Evolutionary conservation across 306 rosid genomes (phyloP).

Genomic region (Rubus idaeus): DNA sequence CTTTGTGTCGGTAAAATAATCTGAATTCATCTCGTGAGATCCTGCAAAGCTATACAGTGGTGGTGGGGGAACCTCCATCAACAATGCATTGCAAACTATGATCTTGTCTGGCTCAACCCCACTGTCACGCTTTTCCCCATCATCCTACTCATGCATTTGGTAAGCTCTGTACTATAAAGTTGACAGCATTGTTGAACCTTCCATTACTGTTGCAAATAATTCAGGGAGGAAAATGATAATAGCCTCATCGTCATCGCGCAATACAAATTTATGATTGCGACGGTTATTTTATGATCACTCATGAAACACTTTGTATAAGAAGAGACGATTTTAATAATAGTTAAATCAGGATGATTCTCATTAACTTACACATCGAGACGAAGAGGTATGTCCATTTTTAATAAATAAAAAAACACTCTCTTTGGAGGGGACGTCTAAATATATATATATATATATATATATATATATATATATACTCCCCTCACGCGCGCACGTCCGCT

Average conservation of each 20-base stretch:
- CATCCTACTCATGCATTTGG: background rate
- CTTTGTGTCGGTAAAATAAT: background rate
- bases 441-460: no score
- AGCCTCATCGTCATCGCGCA: background rate
- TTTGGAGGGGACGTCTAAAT: no score
- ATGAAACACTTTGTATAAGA: no score
- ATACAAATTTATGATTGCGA: background rate
- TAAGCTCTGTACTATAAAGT: background rate
- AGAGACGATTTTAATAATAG: no score
- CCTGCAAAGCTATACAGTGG: background rate
- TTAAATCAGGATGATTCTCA: no score
- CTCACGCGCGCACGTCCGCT: no score
- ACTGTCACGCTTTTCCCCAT: background rate
- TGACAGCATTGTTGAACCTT: background rate
- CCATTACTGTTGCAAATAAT: background rate
- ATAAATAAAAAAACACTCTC: no score
- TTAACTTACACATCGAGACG: no score
- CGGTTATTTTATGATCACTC: background rate
- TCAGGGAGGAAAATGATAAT: background rate
- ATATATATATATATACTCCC: no score
- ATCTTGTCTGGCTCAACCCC: background rate
- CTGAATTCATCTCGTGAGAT: conserved; percentile 12
- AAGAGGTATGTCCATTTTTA: no score
- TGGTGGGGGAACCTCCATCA: background rate
- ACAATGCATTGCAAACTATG: conserved; percentile 3